Percentiles rank a stretch among this genome's conserved stretches.
Conservation (phyloP, 805 yeast genomes). For the Candida succiphila region DNA sequence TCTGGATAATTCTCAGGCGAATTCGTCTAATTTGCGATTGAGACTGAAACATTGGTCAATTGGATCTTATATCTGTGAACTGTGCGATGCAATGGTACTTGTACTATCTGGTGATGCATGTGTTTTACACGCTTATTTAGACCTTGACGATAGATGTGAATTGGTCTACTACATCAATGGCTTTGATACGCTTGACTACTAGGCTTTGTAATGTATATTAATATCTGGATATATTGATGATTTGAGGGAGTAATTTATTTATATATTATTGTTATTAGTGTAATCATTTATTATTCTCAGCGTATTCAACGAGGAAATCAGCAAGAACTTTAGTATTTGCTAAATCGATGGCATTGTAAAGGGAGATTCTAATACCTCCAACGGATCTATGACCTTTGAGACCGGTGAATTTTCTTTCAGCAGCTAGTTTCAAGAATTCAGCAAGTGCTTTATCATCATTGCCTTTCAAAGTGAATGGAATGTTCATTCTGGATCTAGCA, state of each 20-base stretch:
- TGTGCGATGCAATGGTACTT: conserved; percentile 51
- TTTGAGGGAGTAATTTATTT: neutral
- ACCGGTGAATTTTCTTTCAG: conserved; percentile 53
- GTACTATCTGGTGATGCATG: conserved; percentile 49
- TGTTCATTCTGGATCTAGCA: conserved; percentile 83
- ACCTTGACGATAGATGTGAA: conserved; percentile 55
- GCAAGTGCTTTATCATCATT: conserved; percentile 45
- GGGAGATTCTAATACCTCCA: conserved; percentile 92
- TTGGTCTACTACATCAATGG: conserved; percentile 52
- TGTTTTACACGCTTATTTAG: conserved; percentile 57
- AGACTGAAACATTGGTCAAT: conserved; percentile 59
- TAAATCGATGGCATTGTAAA: conserved; percentile 77
- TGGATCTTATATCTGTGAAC: conserved; percentile 50
- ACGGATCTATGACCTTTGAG: conserved; percentile 95
- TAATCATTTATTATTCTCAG: conserved; percentile 22
- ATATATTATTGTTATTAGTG: neutral
- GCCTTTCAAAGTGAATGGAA: conserved; percentile 75
- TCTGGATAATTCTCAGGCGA: conserved; percentile 4
- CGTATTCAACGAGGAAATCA: conserved; percentile 52
- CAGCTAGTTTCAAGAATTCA: conserved; percentile 61
- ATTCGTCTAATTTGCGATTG: conserved; percentile 38
- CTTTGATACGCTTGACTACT: conserved; percentile 6
- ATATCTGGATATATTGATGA: neutral
- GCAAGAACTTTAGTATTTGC: conserved; percentile 49
- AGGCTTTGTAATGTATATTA: neutral